Conservation (phyloP, 1,284 basidiomycete species). For the Lignosus rhinocerotis region DNA sequence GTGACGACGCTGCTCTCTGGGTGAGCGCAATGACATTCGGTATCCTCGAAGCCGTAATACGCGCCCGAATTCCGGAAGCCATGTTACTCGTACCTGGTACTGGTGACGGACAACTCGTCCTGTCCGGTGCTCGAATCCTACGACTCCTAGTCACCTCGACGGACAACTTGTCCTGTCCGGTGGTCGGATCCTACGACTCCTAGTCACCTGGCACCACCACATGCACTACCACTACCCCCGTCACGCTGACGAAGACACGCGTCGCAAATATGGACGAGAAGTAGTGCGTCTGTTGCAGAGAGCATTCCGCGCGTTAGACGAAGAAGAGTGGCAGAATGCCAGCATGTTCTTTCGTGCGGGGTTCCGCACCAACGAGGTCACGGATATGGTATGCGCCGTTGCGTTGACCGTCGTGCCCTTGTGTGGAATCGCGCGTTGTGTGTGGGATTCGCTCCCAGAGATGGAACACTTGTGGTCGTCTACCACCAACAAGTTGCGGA, state of each 20-base stretch:
- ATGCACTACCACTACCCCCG: neutral
- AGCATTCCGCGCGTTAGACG: neutral
- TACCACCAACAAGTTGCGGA: neutral
- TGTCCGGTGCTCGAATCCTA: constrained; percentile 6
- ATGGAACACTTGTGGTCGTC: neutral
- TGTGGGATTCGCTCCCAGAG: neutral
- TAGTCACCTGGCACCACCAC: neutral
- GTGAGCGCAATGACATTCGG: constrained; percentile 16
- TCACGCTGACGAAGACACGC: neutral
- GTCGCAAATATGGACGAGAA: constrained; percentile 1
- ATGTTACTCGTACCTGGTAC: neutral
- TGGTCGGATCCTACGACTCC: neutral
- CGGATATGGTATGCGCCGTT: neutral
- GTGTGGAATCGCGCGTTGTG: neutral
- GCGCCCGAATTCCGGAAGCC: constrained; percentile 4
- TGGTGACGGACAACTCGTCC: neutral
- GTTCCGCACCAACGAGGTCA: neutral
- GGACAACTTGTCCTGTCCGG: neutral
- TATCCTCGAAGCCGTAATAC: constrained; percentile 10
- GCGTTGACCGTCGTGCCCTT: neutral
- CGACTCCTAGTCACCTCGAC: too few relatives aligned
- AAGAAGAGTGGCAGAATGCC: neutral
- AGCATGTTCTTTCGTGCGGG: neutral
- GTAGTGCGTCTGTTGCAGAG: neutral
- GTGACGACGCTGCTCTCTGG: constrained; percentile 16